Percentiles rank a stretch among this genome's conserved stretches.
These are phyloP conservation scores for Cicer pinnatifidum DNA, from an alignment of 306 rosid species.

Conservation along the genomic window DNA sequence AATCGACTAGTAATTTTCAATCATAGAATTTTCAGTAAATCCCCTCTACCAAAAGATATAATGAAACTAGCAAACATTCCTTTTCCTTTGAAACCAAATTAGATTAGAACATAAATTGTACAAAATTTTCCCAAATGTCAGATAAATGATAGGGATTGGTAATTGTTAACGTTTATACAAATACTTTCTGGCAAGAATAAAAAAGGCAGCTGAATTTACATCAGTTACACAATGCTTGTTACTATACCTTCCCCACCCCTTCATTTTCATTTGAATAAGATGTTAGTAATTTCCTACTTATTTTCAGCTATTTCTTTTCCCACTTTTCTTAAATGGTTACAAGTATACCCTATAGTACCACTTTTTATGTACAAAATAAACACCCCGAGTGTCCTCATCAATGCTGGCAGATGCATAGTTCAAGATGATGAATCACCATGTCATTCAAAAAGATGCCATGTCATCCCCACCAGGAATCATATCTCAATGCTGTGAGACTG, in stretches of 20 bases:
- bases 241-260: conserved; percentile 44
- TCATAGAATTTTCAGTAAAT: neutral
- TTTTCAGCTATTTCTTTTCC: conserved; percentile 51
- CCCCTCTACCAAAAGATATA: neutral
- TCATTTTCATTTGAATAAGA: conserved; percentile 46
- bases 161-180: conserved; percentile 55
- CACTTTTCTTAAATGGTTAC: conserved; percentile 60
- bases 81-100: conserved; percentile 25
- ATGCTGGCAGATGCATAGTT: conserved; percentile 49
- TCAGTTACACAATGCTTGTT: conserved; percentile 42
- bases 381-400: conserved; percentile 56
- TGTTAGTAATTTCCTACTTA: conserved; percentile 63
- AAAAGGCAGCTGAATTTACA: conserved; percentile 56
- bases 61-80: neutral
- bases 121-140: conserved; percentile 37
- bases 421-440: conserved; percentile 30
- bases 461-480: conserved; percentile 36
- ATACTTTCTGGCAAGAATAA: conserved; percentile 46
- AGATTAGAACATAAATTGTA: conserved; percentile 39
- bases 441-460: conserved; percentile 32
- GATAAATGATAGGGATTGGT: conserved; percentile 30
- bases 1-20: neutral
- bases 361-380: conserved; percentile 62
- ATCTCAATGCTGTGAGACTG: conserved; percentile 37
- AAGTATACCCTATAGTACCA: conserved; percentile 57